Evolutionary conservation across 495 filamentous ascomycete species (phyloP).

Genomic region (Penicillium subrubescens): DNA sequence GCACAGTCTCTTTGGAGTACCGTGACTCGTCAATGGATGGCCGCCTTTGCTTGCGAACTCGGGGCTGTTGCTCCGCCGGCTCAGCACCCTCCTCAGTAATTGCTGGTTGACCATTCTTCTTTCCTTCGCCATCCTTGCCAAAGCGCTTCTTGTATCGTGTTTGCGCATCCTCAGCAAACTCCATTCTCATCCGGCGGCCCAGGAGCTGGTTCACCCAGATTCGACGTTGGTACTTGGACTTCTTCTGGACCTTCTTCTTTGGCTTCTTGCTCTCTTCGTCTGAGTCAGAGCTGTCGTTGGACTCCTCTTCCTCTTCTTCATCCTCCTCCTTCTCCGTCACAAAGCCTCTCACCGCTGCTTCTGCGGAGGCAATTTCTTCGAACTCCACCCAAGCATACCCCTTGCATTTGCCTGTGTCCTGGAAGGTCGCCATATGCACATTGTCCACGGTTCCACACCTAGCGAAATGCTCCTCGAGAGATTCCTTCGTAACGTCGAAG

Average conservation of each 20-base stretch:
- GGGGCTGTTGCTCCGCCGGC: constrained; percentile 25
- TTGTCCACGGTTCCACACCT: constrained; percentile 79
- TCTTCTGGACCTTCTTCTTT: constrained; percentile 37
- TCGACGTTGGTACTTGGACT: constrained; percentile 61
- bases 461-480: constrained; percentile 73
- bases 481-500: constrained; percentile 82
- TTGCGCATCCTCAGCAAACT: constrained; percentile 88
- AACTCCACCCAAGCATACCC: constrained; percentile 96
- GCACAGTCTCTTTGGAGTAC: constrained; percentile 47
- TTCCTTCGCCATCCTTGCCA: constrained; percentile 64
- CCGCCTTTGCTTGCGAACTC: constrained; percentile 28
- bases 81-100: constrained; percentile 27
- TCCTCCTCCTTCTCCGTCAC: constrained; percentile 65
- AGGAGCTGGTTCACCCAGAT: constrained; percentile 81
- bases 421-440: constrained; percentile 89
- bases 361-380: constrained; percentile 70
- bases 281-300: constrained; percentile 37
- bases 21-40: constrained; percentile 39
- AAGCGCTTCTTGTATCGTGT: constrained; percentile 90
- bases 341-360: constrained; percentile 80
- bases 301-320: constrained; percentile 43
- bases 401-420: constrained; percentile 97
- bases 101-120: constrained; percentile 32
- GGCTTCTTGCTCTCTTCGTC: constrained; percentile 33
- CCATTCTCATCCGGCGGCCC: constrained; percentile 79